Base-by-base conservation (phyloP, 2,329 filamentous ascomycete species). In the Calonectria hawksworthii region DNA sequence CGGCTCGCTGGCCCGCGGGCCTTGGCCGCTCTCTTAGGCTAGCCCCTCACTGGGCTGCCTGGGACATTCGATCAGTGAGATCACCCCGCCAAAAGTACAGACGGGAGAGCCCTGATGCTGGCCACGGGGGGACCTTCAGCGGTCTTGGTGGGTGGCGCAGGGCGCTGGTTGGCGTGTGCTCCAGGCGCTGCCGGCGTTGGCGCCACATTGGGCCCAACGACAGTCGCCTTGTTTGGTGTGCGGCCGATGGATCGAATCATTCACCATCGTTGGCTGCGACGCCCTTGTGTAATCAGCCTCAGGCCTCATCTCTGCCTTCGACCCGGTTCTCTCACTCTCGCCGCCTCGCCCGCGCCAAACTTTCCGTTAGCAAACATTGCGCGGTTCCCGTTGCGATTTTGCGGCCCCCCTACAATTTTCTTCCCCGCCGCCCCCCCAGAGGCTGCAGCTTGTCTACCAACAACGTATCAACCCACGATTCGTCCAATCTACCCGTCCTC, bases 161-260 rank as follows among this genome's bases (percentile, higher is more conserved):
- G 47, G 65, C 50, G 30, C 65, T 52, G 44, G 61, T 50, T 65
- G 61, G 38, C 61, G 61, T 50, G 61, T 65, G 61, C 61, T 65
- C 36, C 21, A 56, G 61, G 61, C 34, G 61, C 41, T 65, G 47
- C 34, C 63, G 34, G 66, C 9, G 47, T 75, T 78, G 72, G 74
- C 70, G 68, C 74, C 77, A 78, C 71, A 72, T 79, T 74, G 76
- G 34, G 34, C 59, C 73, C 73, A 80, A 77, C 71, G 69, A 74
- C 72, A 67, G 69, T 63, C 56, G 72, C 61, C 70, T 70, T 41
- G 67, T 70, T 73, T 72, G 68, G 68, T 23, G n/a, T n/a, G 52
- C 76, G 72, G 73, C 71, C 70, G 75, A 76, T 76, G 77, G 78
- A 79, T 78, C 75, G 73, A 79, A 80, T 80, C 79, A 80, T 79